phyloP scores from a whole-genome alignment of 768 basidiomycete genomes.

The Filobasidium wieringae region DNA sequence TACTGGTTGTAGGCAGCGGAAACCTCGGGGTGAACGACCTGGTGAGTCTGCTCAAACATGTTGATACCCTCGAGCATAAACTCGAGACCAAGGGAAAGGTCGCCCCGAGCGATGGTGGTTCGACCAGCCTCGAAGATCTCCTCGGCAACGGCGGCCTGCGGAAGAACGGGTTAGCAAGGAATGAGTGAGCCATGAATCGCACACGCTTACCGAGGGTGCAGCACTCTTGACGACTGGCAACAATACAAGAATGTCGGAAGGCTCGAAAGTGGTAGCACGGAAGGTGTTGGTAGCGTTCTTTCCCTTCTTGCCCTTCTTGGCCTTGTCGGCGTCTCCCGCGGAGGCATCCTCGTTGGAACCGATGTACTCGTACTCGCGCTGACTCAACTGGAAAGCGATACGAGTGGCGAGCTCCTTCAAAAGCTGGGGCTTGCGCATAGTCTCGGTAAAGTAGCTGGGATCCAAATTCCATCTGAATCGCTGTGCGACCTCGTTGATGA shows the following conservation, averaged over 20 bases:
- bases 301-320: conserved; percentile 12
- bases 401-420: conserved; percentile 41
- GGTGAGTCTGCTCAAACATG: conserved; percentile 42
- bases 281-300: background rate
- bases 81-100: conserved; percentile 39
- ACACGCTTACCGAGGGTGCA: conserved; percentile 32
- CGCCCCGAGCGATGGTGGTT: conserved; percentile 36
- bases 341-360: conserved; percentile 1
- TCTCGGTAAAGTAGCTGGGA: conserved; percentile 23
- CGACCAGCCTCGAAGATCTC: conserved; percentile 41
- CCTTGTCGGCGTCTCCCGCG: conserved; percentile 3
- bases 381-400: conserved; percentile 40
- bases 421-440: conserved; percentile 36
- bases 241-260: conserved; percentile 40
- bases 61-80: conserved; percentile 41
- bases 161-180: background rate
- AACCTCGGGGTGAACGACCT: conserved; percentile 42
- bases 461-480: conserved; percentile 40
- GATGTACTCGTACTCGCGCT: conserved; percentile 38
- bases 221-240: conserved; percentile 40
- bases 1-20: conserved; percentile 41
- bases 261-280: conserved; percentile 32
- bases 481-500: conserved; percentile 32
- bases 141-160: conserved; percentile 38
- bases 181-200: background rate